Base-by-base conservation (phyloP, 23 red algal genomes). In the Pyropia yezoensis region DNA sequence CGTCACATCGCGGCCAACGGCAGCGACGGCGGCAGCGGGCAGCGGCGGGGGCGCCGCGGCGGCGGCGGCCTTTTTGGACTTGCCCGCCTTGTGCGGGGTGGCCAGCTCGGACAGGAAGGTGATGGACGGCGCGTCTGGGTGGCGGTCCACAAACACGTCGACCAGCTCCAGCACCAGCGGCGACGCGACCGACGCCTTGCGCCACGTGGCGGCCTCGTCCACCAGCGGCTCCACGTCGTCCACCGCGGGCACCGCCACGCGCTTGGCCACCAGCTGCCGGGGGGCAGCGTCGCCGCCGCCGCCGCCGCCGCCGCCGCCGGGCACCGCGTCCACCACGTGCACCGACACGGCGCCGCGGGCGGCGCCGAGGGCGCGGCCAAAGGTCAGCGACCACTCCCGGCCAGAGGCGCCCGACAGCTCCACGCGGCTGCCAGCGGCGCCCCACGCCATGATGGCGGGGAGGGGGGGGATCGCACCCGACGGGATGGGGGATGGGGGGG, bases 191-290 rank as follows among this genome's bases (percentile, higher is more conserved):
- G 73, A 75, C 5, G 73, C 65, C 15, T 67, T 59, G 21, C 85
- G 76, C 85, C 85, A 90, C 23, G 69, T 70, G 16, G 85, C 85
- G 32, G 85, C 85, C 51, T 90, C 85, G 53, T 81, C 85, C 29
- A 90, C 77, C 24, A 90, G 61, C 21, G 66, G 64, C 63, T 90
- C 85, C 32, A 90, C 71, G 56, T 75, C 69, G 21, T 45, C 58
- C 33, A 57, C 45, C 30, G 80, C 45, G 18, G 68, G 57, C 28
- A 75, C 69, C 14, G 56, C 34, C 16, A 75, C 62, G 32, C 80
- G 80, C 50, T 85, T 85, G 49, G 80, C 80, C 50, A 71, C 80
- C 57, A 75, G 74, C 0, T 69, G 80, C 17, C 60, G 80, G 12
- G 61, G 27, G 22, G 68, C 61, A n/a, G n/a, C n/a, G n/a, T 50